These are phyloP conservation scores for Endoconidiophora polonica DNA, from an alignment of 2,329 filamentous ascomycete species.

Conservation along the genomic window DNA sequence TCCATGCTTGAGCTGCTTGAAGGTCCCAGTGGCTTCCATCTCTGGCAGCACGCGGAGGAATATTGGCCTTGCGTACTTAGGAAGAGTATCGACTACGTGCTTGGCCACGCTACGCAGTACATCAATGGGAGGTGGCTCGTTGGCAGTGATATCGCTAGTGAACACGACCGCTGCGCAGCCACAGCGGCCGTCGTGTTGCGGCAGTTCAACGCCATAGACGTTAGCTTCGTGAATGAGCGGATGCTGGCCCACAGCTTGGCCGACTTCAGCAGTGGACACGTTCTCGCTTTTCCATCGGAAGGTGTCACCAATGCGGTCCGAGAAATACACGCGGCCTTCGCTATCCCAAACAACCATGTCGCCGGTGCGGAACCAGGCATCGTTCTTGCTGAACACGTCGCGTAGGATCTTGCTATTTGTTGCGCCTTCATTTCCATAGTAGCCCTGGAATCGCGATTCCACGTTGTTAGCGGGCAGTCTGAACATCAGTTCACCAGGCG, in stretches of 20 bases:
- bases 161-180: constrained; percentile 61
- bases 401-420: constrained; percentile 58
- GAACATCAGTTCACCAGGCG: constrained; percentile 62
- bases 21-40: constrained; percentile 59
- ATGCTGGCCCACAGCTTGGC: constrained; percentile 54
- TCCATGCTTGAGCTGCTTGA: constrained; percentile 72
- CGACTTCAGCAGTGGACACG: constrained; percentile 66
- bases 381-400: constrained; percentile 56
- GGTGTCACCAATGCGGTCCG: constrained; percentile 64
- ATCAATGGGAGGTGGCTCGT: constrained; percentile 25
- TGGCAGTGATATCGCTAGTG: constrained; percentile 23
- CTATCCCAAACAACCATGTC: constrained; percentile 57
- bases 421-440: constrained; percentile 57
- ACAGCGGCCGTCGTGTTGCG: constrained; percentile 67
- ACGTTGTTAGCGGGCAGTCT: constrained; percentile 50
- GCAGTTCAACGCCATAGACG: constrained; percentile 68
- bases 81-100: constrained; percentile 42
- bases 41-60: constrained; percentile 54
- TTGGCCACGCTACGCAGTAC: constrained; percentile 42
- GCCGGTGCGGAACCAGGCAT: constrained; percentile 73
- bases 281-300: constrained; percentile 75
- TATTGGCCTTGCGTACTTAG: constrained; percentile 58
- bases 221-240: constrained; percentile 58
- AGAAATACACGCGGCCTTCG: constrained; percentile 62
- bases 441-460: constrained; percentile 57